phyloP scores from a whole-genome alignment of 2,329 filamentous ascomycete genomes.

The Botrytis fragariae region DNA sequence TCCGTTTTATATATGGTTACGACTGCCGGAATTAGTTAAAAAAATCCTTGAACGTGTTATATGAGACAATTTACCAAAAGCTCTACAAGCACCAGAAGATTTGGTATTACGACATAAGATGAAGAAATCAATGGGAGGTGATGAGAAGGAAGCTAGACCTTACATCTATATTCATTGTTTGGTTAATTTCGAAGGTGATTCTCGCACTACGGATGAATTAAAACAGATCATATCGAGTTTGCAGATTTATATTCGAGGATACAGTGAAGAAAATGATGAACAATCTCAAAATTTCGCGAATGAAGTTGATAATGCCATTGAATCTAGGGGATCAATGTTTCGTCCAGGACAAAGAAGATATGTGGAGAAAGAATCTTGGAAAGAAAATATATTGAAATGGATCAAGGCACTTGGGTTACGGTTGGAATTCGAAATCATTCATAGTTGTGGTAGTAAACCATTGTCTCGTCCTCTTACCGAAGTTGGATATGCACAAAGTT shows the following conservation, averaged over 20 bases:
- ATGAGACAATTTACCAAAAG: neutral
- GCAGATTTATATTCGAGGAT: neutral
- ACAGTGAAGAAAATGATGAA: neutral
- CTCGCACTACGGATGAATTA: neutral
- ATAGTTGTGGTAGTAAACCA: neutral
- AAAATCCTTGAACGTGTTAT: neutral
- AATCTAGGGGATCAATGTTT: no score
- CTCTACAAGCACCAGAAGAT: neutral
- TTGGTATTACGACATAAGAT: neutral
- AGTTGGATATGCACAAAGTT: neutral
- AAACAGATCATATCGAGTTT: neutral
- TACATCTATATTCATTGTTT: neutral
- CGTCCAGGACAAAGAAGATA: no score
- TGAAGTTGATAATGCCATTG: no score
- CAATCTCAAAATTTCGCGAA: neutral
- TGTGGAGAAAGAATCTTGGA: neutral
- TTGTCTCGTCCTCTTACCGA: neutral
- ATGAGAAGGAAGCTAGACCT: neutral
- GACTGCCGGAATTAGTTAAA: neutral
- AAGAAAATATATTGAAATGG: neutral
- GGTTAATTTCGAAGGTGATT: neutral
- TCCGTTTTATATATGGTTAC: neutral
- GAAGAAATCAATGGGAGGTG: neutral
- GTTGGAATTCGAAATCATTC: neutral
- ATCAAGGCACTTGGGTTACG: neutral